Evolutionary conservation across 306 rosid genomes (phyloP).

Genomic region (Arachis stenosperma): DNA sequence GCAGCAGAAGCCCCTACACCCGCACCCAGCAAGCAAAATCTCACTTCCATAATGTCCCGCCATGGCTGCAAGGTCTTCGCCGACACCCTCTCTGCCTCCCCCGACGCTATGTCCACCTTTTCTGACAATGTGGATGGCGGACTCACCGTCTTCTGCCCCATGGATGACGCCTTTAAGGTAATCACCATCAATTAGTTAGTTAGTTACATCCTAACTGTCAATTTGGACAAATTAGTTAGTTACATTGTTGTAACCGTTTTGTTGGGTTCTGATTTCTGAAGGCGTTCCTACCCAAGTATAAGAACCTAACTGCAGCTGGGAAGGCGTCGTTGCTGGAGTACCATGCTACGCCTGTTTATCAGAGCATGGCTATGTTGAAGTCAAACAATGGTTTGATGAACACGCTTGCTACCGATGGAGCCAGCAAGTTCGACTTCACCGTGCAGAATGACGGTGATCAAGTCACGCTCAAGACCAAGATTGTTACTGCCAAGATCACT

Average conservation of each 20-base stretch:
- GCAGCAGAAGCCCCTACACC: slow-evolving; percentile 80
- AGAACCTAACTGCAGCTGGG: slow-evolving; percentile 64
- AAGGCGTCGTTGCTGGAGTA: slow-evolving; percentile 63
- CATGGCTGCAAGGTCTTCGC: slow-evolving; percentile 80
- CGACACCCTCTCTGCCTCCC: slow-evolving; percentile 46
- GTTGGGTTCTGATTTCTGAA: not conserved
- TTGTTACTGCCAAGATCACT: slow-evolving; percentile 64
- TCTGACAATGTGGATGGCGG: slow-evolving; percentile 63
- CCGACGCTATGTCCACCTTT: slow-evolving; percentile 49
- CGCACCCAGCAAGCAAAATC: slow-evolving; percentile 59
- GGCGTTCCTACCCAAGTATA: slow-evolving; percentile 64
- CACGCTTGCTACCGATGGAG: slow-evolving; percentile 89
- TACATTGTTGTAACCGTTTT: not conserved
- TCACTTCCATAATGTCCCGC: slow-evolving; percentile 65
- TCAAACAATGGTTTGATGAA: slow-evolving; percentile 67
- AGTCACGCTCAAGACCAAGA: slow-evolving; percentile 63
- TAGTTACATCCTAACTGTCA: not conserved
- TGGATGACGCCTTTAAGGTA: slow-evolving; percentile 62
- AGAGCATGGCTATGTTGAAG: slow-evolving; percentile 56
- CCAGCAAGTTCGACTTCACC: slow-evolving; percentile 63
- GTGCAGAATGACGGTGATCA: slow-evolving; percentile 84
- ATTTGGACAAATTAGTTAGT: not conserved
- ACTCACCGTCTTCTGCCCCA: slow-evolving; percentile 75
- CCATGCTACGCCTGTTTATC: slow-evolving; percentile 74
- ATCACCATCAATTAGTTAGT: not conserved